Evolutionary conservation across 1,284 basidiomycete species (phyloP), one percentile per base, ranked within the genome.

Genomic region (Sanguinoderma infundibulare): DNA sequence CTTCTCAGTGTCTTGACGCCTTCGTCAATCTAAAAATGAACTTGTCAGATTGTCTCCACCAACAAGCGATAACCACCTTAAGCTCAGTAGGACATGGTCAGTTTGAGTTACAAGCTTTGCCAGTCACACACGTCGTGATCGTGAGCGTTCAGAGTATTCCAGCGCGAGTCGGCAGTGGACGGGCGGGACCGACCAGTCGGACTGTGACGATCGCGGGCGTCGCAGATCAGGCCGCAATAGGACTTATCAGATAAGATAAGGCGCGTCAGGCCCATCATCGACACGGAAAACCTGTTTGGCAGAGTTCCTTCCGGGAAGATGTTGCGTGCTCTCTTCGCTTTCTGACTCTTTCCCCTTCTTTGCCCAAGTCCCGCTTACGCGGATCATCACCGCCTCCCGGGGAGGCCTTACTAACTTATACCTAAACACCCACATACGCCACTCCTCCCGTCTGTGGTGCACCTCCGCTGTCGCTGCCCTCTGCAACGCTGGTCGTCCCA

Each of bases 331-430:
- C 34, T 40, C 14, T 9, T 59, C 44, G 22, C 8, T 28, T n/a
- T 51, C 28, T 57, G 47, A 49, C 32, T 20, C 32, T 51, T 35
- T 8, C n/a, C 49, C 32, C 40, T 36, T 44, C 42, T 53, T 20
- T 17, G 36, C 44, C 51, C 36, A 24, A 26, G 14, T n/a, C 20
- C 38, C n/a, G 40, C 24, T 39, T 39, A 36, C 53, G 30, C 40
- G 44, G 57, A 53, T 60, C 60, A 66, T 42, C 57, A 22, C 30
- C 2, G 62, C 65, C 65, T 63, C 60, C 65, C 64, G 65, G 53
- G 60, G 60, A 57, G 65, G 65, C 55, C 6, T 36, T 15, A 38
- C 34, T 39, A 5, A 30, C 30, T 53, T 57, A 42, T 47, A 30
- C 24, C 5, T 53, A 63, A 42, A 8, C 38, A 47, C 39, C 24